Base-by-base conservation (phyloP, 1,284 basidiomycete species). In the Baeospora myosura region DNA sequence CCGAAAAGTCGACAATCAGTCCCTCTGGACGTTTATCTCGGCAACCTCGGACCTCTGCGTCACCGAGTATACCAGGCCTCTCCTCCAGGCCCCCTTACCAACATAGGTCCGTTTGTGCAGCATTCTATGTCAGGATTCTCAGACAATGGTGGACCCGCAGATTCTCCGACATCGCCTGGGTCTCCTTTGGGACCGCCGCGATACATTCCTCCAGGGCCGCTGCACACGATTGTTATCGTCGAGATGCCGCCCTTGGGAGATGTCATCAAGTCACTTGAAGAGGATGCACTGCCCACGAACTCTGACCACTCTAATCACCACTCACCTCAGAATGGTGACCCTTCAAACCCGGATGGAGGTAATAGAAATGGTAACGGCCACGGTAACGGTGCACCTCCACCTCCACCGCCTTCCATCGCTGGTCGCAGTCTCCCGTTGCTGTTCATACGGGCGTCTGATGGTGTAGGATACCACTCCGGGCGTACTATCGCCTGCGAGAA, bases 1-100 rank as follows among this genome's bases (percentile, higher is more conserved):
- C 75, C 78, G 7, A 78, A 78, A 50, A 79, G 79, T 3, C 66
- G 71, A 43, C 62, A 66, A 20, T 76, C 78, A 44, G 72, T 72
- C n/a, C 77, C 88, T 2, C 70, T 94, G 25, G 85, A 93, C 49
- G 80, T 95, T 8, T 96, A 93, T 65, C 72, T 94, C 4, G 93
- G 93, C 18, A 86, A 85, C 46, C 67, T 95, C 10, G 93, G 93
- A 1, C 92, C 92, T 3, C 71, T 95, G 30, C 71, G 69, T 20
- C 68, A 79, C 45, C 78, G 82, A 26, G 71, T 84, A 40, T 86
- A 82, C 56, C 82, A 84, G 49, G 71, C 82, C 1, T 68, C 76
- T 14, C 67, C 77, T 31, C 72, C 80, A 4, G 81, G 81, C 12
- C 78, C 79, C 4, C 58, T 83, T 40, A 81, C 78, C 21, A 70